phyloP scores from a whole-genome alignment of 768 basidiomycete species.

The Trametes cingulata region DNA sequence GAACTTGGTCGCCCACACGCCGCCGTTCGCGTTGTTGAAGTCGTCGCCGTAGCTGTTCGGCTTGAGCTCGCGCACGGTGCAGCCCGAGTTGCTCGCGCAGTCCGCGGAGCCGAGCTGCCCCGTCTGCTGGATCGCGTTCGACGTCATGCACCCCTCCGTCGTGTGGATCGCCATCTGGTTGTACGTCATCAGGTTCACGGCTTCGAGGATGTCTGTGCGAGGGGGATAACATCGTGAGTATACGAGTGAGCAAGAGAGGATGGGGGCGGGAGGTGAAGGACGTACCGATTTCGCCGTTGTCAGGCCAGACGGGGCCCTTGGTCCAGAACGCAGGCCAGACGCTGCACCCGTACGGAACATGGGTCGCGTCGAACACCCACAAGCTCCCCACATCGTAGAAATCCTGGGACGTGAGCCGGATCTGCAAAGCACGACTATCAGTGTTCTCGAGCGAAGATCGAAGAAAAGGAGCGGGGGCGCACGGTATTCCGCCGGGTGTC shows the following conservation, averaged over 20 bases:
- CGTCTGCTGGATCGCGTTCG: conserved; percentile 32
- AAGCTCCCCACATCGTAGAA: conserved; percentile 46
- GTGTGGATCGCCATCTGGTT: conserved; percentile 66
- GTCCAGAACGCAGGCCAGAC: conserved; percentile 47
- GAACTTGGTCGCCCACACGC: conserved; percentile 70
- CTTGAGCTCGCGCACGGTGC: conserved; percentile 35
- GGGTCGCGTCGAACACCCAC: conserved; percentile 47
- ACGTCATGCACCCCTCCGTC: conserved; percentile 38
- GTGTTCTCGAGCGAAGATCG: not conserved
- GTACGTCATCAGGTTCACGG: conserved; percentile 48
- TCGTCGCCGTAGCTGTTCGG: conserved; percentile 42
- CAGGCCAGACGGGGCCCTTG: conserved; percentile 43
- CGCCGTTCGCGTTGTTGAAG: conserved; percentile 53
- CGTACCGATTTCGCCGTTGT: conserved; percentile 40
- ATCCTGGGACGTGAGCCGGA: conserved; percentile 47
- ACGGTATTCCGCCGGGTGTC: conserved; percentile 64
- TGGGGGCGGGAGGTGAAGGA: not conserved
- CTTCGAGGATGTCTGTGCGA: conserved; percentile 58
- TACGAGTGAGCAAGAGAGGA: too few species aligned
- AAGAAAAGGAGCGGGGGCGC: conserved; percentile 15
- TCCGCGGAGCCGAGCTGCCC: conserved; percentile 34
- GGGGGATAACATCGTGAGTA: too few species aligned
- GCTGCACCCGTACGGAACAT: conserved; percentile 60
- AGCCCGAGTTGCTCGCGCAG: conserved; percentile 39
- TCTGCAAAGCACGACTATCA: conserved; percentile 26